These are phyloP conservation scores for Westerdykella aurantiaca DNA, from an alignment of 2,329 filamentous ascomycete genomes.

Conservation along the genomic window DNA sequence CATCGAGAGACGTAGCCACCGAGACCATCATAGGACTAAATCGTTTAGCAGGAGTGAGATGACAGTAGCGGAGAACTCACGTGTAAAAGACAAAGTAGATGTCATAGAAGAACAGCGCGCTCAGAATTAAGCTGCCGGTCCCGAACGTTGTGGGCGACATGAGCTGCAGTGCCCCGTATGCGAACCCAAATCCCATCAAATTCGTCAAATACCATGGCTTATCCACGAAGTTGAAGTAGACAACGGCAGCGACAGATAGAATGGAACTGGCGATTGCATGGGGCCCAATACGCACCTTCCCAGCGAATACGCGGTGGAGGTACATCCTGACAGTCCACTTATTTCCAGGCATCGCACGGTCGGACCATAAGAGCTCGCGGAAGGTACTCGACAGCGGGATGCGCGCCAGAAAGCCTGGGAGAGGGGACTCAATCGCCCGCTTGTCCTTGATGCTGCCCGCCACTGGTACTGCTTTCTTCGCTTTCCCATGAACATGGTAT, in stretches of 20 bases:
- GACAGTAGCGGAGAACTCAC: slow-evolving; percentile 39
- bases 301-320: slow-evolving; percentile 48
- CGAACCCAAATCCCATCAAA: slow-evolving; percentile 78
- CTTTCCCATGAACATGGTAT: slow-evolving; percentile 43
- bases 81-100: slow-evolving; percentile 90
- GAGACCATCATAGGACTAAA: slow-evolving; percentile 72
- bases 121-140: slow-evolving; percentile 71
- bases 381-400: slow-evolving; percentile 42
- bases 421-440: slow-evolving; percentile 38
- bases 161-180: slow-evolving; percentile 73
- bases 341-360: slow-evolving; percentile 45
- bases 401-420: slow-evolving; percentile 47
- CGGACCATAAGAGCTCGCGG: slow-evolving; percentile 43
- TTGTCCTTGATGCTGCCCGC: slow-evolving; percentile 19
- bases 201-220: slow-evolving; percentile 74
- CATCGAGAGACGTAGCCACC: slow-evolving; percentile 82
- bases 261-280: slow-evolving; percentile 54
- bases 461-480: slow-evolving; percentile 33
- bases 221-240: slow-evolving; percentile 59
- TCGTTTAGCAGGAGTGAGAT: neutral
- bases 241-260: slow-evolving; percentile 50
- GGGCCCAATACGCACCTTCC: slow-evolving; percentile 48
- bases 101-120: slow-evolving; percentile 86
- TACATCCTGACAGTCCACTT: slow-evolving; percentile 49
- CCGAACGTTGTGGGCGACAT: slow-evolving; percentile 85